phyloP scores from a whole-genome alignment of 805 yeast species.

The Lachancea nothofagi region DNA sequence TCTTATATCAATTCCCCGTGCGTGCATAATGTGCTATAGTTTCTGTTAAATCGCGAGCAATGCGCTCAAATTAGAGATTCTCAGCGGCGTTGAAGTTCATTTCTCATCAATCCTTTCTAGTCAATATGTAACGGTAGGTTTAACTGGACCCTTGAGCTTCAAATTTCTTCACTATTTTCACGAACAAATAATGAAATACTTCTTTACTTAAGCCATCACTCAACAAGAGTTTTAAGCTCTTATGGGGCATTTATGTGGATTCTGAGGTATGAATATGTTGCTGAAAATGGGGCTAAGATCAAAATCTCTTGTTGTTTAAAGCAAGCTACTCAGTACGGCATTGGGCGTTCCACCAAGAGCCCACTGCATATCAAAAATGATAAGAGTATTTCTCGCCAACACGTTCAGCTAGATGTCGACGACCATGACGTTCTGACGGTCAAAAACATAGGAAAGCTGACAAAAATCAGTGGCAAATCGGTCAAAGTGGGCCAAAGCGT shows the following conservation, averaged over 20 bases:
- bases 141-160: too few relatives aligned
- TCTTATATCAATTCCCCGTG: too few relatives aligned
- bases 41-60: too few relatives aligned
- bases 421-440: constrained; percentile 6
- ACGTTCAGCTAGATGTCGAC: constrained; percentile 15
- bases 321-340: constrained; percentile 12
- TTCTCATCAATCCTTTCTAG: too few relatives aligned
- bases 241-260: constrained; percentile 23
- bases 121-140: too few relatives aligned
- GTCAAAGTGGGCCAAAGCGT: constrained; percentile 17
- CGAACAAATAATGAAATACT: too few relatives aligned
- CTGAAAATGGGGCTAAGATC: constrained; percentile 17
- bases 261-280: constrained; percentile 19
- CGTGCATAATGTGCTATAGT: too few relatives aligned
- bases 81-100: too few relatives aligned
- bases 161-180: too few relatives aligned
- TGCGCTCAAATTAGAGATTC: too few relatives aligned
- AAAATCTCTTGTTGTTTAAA: constrained; percentile 18
- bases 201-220: too few relatives aligned
- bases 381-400: constrained; percentile 32
- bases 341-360: constrained; percentile 32
- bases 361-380: constrained; percentile 27
- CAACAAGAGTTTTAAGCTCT: too few relatives aligned
- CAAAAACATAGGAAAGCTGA: constrained; percentile 27
- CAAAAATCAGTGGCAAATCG: constrained; percentile 18